Evolutionary conservation across 2,329 filamentous ascomycete genomes (phyloP).

Genomic region (Epichloe glyceriae): DNA sequence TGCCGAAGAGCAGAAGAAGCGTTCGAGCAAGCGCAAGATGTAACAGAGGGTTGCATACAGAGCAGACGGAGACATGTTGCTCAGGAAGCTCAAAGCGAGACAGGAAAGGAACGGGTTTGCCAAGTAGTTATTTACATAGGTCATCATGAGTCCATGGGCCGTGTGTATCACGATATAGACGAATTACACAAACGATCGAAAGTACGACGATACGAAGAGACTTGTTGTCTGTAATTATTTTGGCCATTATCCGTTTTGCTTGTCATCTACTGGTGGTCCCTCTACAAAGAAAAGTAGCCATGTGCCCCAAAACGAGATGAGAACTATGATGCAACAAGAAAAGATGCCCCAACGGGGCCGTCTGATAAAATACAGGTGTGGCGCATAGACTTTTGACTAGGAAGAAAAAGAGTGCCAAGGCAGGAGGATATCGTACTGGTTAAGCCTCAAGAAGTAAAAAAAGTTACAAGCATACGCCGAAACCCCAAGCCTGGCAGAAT

Average conservation of each 20-base stretch:
- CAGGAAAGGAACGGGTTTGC: background rate
- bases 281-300: background rate
- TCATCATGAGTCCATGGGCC: background rate
- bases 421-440: background rate
- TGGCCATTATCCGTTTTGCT: background rate
- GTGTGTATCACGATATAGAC: slow-evolving; percentile 16
- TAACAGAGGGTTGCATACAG: slow-evolving; percentile 14
- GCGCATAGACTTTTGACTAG: too few species aligned
- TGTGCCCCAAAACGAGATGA: background rate
- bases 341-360: background rate
- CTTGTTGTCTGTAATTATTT: slow-evolving; percentile 1
- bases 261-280: background rate
- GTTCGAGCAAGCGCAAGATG: slow-evolving; percentile 41
- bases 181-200: slow-evolving; percentile 16
- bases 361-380: background rate
- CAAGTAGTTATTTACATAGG: background rate
- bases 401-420: background rate
- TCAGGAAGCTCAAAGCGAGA: background rate
- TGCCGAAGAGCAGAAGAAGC: slow-evolving; percentile 35
- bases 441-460: background rate
- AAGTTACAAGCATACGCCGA: background rate
- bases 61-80: background rate
- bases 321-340: background rate
- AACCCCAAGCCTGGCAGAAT: background rate
- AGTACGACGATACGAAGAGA: slow-evolving; percentile 7